These are phyloP conservation scores for Gossypium rotundifolium DNA, from an alignment of 345 rosid genomes.

Conservation along the genomic window DNA sequence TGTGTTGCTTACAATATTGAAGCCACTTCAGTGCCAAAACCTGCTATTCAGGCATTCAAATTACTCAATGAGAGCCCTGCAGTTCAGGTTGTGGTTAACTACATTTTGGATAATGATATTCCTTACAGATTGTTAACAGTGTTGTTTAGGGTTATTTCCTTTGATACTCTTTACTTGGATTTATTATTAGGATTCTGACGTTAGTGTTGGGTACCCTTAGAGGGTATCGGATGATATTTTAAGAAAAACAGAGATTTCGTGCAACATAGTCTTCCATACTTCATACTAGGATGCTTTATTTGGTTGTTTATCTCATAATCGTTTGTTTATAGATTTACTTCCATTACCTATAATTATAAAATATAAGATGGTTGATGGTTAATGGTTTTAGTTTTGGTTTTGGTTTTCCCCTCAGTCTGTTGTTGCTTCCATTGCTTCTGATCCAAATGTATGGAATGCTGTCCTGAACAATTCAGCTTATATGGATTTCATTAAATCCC, in stretches of 20 bases:
- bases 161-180: neutral
- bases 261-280: neutral
- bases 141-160: neutral
- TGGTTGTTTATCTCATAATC: neutral
- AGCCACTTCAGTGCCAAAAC: slow-evolving; percentile 28
- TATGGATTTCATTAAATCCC: neutral
- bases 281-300: neutral
- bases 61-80: slow-evolving; percentile 54
- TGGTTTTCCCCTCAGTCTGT: slow-evolving; percentile 36
- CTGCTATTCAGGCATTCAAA: slow-evolving; percentile 54
- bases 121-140: neutral
- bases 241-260: neutral
- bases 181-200: neutral
- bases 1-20: slow-evolving; percentile 19
- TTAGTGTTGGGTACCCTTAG: neutral
- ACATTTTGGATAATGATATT: neutral
- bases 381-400: slow-evolving; percentile 7
- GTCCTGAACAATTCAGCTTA: neutral
- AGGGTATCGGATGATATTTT: neutral
- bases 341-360: neutral
- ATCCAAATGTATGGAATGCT: slow-evolving; percentile 11
- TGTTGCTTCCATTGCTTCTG: slow-evolving; percentile 69
- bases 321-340: neutral
- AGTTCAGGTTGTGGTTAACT: slow-evolving; percentile 38
- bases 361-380: neutral